Evolutionary conservation across 2,329 filamentous ascomycete genomes (phyloP).

Genomic region (Ophiostoma angusticollis): DNA sequence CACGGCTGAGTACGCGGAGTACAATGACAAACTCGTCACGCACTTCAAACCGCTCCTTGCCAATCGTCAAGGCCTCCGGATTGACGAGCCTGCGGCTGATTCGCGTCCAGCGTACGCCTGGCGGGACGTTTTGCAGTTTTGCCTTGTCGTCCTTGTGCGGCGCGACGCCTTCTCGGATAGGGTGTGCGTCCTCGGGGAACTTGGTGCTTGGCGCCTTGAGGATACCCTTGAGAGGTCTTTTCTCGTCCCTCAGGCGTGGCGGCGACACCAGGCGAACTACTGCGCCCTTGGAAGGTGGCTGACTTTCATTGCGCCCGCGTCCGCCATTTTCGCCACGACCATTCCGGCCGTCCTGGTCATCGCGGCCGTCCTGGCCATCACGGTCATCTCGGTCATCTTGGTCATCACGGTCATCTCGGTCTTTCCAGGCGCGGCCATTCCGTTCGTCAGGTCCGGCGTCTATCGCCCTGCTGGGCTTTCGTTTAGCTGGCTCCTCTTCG

Average conservation of each 20-base stretch:
- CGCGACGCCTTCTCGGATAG: conserved; percentile 78
- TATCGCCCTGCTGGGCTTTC: neutral
- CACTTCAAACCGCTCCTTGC: conserved; percentile 86
- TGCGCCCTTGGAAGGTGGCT: conserved; percentile 4
- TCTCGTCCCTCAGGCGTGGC: conserved; percentile 34
- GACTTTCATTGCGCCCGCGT: conserved; percentile 7
- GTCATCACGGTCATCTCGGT: too few species aligned
- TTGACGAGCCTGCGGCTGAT: conserved; percentile 82
- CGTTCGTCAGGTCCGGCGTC: too few species aligned
- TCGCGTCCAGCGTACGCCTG: conserved; percentile 83
- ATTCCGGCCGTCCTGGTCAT: too few species aligned
- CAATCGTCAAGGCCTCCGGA: conserved; percentile 69
- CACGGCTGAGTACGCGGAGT: conserved; percentile 69
- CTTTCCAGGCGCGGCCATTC: too few species aligned
- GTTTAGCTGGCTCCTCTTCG: neutral
- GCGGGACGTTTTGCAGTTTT: conserved; percentile 53
- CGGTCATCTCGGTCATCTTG: too few species aligned
- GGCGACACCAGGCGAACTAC: conserved; percentile 61
- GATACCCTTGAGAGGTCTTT: conserved; percentile 66
- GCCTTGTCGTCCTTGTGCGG: conserved; percentile 80
- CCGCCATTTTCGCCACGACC: neutral
- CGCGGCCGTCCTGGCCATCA: too few species aligned
- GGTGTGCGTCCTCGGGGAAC: conserved; percentile 78
- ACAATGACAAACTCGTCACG: conserved; percentile 92
- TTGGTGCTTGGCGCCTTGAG: conserved; percentile 68